A percentile compares a stretch with the other conserved stretches of the same genome.
These are phyloP conservation scores for Lactifluus volemus DNA, from an alignment of 768 basidiomycete genomes.

Conservation along the genomic window DNA sequence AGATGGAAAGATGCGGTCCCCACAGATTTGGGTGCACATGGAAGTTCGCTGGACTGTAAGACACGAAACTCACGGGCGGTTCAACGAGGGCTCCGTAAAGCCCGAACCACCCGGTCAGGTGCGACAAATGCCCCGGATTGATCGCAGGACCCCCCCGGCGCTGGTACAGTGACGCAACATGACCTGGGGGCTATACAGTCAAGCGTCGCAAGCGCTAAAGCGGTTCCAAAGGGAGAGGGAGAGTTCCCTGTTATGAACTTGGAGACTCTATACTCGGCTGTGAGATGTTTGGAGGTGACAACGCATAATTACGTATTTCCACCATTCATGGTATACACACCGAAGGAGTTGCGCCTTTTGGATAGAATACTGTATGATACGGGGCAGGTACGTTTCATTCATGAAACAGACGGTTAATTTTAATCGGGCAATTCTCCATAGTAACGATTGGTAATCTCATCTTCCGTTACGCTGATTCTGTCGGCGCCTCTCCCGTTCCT, in stretches of 20 bases:
- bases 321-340: not conserved
- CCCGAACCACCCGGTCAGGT: not conserved
- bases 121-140: not conserved
- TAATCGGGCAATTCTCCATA: not conserved
- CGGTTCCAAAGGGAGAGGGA: too few relatives aligned
- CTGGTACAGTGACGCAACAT: not conserved
- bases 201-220: not conserved
- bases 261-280: too few relatives aligned
- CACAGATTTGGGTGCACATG: not conserved
- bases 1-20: not conserved
- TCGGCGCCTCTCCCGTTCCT: too few relatives aligned
- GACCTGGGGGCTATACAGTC: not conserved
- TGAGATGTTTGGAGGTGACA: not conserved
- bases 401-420: not conserved
- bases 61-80: not conserved
- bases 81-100: not conserved
- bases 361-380: not conserved
- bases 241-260: not conserved
- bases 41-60: not conserved
- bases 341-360: not conserved
- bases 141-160: not conserved
- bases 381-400: not conserved
- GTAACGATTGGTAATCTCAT: too few relatives aligned
- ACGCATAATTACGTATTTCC: not conserved
- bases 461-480: too few relatives aligned